Evolutionary conservation across 331 rosid genomes (phyloP).

Genomic region (Prunus yedoensis): DNA sequence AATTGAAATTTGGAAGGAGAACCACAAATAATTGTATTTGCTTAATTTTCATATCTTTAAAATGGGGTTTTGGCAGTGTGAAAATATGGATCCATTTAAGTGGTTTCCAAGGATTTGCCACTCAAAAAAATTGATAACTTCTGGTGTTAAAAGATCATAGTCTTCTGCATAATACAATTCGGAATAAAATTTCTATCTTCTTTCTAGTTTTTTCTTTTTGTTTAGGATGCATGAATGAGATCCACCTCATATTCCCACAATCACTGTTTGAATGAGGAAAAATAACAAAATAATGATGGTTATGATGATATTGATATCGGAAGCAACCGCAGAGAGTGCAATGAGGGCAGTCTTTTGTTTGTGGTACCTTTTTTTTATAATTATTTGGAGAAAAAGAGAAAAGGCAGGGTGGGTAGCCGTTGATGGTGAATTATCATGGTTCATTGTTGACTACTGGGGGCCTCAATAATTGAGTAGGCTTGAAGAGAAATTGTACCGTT

Average conservation of each 20-base stretch:
- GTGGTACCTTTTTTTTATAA: background rate
- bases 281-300: too few species aligned
- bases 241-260: background rate
- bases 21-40: background rate
- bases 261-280: too few species aligned
- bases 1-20: background rate
- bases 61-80: conserved; percentile 5
- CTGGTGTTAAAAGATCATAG: background rate
- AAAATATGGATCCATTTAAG: background rate
- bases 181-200: background rate
- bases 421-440: background rate
- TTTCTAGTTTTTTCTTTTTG: background rate
- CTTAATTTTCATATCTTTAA: background rate
- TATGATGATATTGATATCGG: too few species aligned
- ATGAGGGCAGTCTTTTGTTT: background rate
- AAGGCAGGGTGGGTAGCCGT: background rate
- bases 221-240: background rate
- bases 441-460: background rate
- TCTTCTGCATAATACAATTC: background rate
- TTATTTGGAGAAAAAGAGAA: background rate
- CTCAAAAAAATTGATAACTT: background rate
- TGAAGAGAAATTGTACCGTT: conserved; percentile 6
- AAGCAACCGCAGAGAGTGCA: too few species aligned
- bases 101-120: background rate
- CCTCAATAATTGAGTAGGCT: conserved; percentile 5